These are phyloP conservation scores for Curvularia spicifera DNA, from an alignment of 2,329 filamentous ascomycete species.

Conservation along the genomic window DNA sequence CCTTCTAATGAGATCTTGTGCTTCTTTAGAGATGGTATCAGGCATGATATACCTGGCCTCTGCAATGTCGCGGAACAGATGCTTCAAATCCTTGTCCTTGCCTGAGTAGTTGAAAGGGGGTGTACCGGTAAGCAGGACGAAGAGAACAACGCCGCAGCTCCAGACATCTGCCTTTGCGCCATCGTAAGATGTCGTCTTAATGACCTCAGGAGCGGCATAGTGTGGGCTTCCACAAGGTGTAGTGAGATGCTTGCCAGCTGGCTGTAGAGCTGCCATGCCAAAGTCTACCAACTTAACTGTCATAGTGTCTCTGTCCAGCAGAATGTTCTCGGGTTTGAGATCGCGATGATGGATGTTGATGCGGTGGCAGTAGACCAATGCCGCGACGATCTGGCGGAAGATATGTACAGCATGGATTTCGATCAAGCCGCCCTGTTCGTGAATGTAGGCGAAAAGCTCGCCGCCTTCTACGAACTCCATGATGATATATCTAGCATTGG, in stretches of 20 bases:
- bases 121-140: constrained; percentile 80
- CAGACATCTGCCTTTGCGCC: constrained; percentile 91
- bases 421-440: constrained; percentile 70
- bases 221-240: constrained; percentile 97
- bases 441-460: constrained; percentile 88
- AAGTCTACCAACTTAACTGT: constrained; percentile 96
- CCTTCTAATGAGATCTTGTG: constrained; percentile 75
- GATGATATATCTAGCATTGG: constrained; percentile 76
- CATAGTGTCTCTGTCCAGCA: constrained; percentile 72
- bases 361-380: constrained; percentile 88
- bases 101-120: constrained; percentile 73
- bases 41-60: constrained; percentile 58
- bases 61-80: constrained; percentile 66
- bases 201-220: constrained; percentile 92
- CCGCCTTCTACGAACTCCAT: constrained; percentile 87
- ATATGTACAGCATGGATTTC: constrained; percentile 84
- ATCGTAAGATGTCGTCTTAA: constrained; percentile 76
- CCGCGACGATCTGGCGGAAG: constrained; percentile 92
- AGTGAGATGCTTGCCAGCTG: constrained; percentile 75
- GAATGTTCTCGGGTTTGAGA: constrained; percentile 95
- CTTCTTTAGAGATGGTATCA: constrained; percentile 65
- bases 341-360: constrained; percentile 97
- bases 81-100: constrained; percentile 60
- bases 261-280: constrained; percentile 94
- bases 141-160: constrained; percentile 81